A percentile compares a stretch with the other conserved stretches of the same genome.
Conservation (phyloP, 2,329 filamentous ascomycete genomes). For the Aspergillus hortae region DNA sequence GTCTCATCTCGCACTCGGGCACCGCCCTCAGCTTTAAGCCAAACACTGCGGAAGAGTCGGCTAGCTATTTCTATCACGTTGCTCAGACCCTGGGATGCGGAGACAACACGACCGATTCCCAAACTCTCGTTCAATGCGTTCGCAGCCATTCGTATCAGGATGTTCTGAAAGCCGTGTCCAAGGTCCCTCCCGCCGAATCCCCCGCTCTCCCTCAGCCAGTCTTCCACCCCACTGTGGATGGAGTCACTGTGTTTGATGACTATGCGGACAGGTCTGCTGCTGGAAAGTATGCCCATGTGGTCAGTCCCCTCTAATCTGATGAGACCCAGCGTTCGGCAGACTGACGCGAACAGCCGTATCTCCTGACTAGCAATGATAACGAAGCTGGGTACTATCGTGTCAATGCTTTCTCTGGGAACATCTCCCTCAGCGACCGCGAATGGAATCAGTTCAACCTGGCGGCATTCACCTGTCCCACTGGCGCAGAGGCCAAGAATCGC, state of each 20-base stretch:
- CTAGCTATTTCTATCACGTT: conserved; percentile 44
- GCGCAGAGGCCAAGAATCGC: conserved; percentile 37
- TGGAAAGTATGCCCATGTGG: conserved; percentile 38
- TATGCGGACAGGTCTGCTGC: conserved; percentile 32
- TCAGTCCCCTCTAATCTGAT: conserved; percentile 7
- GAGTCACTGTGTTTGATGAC: conserved; percentile 40
- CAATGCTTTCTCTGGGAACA: conserved; percentile 38
- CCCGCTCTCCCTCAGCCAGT: conserved; percentile 24
- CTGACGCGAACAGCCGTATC: conserved; percentile 28
- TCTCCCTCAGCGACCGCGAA: conserved; percentile 37
- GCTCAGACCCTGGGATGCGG: conserved; percentile 40
- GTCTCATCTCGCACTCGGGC: conserved; percentile 37
- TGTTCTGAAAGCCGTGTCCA: conserved; percentile 36
- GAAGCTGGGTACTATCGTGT: conserved; percentile 50
- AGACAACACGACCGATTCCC: conserved; percentile 15
- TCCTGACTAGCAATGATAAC: conserved; percentile 45
- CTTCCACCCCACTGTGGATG: conserved; percentile 45
- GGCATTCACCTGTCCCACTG: conserved; percentile 47
- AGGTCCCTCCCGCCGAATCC: conserved; percentile 30
- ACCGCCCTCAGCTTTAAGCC: conserved; percentile 44
- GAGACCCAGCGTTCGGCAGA: too few relatives aligned
- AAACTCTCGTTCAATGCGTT: conserved; percentile 37
- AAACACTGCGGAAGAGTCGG: conserved; percentile 32
- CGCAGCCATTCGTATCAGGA: conserved; percentile 32
- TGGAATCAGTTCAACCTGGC: conserved; percentile 42